Base-by-base conservation (phyloP, 2,329 filamentous ascomycete species). In the Cordyceps militaris region DNA sequence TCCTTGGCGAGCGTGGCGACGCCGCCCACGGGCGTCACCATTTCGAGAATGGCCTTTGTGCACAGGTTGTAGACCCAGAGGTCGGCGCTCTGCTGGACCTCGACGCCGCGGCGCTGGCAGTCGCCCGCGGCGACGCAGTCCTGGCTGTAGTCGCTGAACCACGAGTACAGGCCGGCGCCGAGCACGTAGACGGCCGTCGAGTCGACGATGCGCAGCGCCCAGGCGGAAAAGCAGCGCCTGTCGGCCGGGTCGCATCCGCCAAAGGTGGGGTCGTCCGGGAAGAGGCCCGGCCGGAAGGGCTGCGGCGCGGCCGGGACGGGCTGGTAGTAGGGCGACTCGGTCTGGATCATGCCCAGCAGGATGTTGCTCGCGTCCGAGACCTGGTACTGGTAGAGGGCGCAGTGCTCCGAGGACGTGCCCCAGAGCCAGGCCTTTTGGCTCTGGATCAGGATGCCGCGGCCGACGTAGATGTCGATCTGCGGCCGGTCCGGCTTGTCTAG, bases 81-180 rank as follows among this genome's bases (percentile, higher is more conserved):
- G 23, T 14, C 36, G 5, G 11, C 47, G 46, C 73, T 43, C 19
- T 40, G 3, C 16, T 28, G 8, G 24, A 52, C 19, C 13, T 52
- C 21, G 23, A 72, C 66, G 46, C 73, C 74, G 26, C 70, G 66
- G 2, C 66, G 64, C 65, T 77, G 75, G 67, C 75, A 78, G 24
- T 69, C 64, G 0, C 66, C 69, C 3, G 71, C 63, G n/a, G 5
- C n/a, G 16, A 40, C 36, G 64, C 74, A 78, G 36, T 58, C 64
- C 3, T 73, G 76, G 63, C 79, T 76, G 66, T 85, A 83, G 66
- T 82, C 77, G 66, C 82, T 79, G 70, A 86, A 86, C 61, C 79
- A 82, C 32, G 70, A 73, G 71, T 87, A 88, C 30, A 85, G 67
- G 0, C 84, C 85, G 0, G 79, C 79, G 10, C 84, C 83, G 62